These are phyloP conservation scores for Phytophthora podocarpi DNA, from an alignment of 352 stramenopile species.

Conservation along the genomic window DNA sequence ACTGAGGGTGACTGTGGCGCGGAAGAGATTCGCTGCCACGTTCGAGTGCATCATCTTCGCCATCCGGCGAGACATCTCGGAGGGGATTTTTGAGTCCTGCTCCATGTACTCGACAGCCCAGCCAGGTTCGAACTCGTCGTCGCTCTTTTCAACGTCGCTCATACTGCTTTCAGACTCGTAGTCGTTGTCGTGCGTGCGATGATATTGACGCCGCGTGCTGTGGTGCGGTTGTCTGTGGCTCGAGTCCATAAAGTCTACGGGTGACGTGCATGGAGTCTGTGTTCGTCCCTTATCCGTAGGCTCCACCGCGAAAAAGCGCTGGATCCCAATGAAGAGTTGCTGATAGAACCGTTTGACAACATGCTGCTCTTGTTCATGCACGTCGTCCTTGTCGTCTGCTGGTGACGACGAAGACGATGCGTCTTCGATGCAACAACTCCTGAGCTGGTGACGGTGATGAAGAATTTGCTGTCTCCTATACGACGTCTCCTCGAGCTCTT, in stretches of 20 bases:
- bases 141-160: slow-evolving; percentile 12
- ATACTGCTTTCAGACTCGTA: slow-evolving; percentile 14
- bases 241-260: slow-evolving; percentile 41
- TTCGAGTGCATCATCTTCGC: slow-evolving; percentile 82
- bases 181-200: slow-evolving; percentile 10
- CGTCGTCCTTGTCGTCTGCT: slow-evolving; percentile 10
- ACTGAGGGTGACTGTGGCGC: slow-evolving; percentile 58
- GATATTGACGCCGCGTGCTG: slow-evolving; percentile 13
- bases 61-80: slow-evolving; percentile 72
- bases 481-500: slow-evolving; percentile 46
- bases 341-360: slow-evolving; percentile 57
- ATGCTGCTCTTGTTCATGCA: slow-evolving; percentile 34
- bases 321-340: slow-evolving; percentile 52
- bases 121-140: slow-evolving; percentile 54
- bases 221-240: slow-evolving; percentile 30
- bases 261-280: slow-evolving; percentile 77
- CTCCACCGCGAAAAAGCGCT: slow-evolving; percentile 47
- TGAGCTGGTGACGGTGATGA: background rate
- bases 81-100: slow-evolving; percentile 63
- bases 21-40: slow-evolving; percentile 79
- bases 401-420: slow-evolving; percentile 6
- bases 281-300: slow-evolving; percentile 34
- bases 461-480: slow-evolving; percentile 19
- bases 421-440: slow-evolving; percentile 3
- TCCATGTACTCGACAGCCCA: slow-evolving; percentile 87